Evolutionary conservation across 1,139 yeast genomes (phyloP).

Genomic region (Candida dubliniensis): DNA sequence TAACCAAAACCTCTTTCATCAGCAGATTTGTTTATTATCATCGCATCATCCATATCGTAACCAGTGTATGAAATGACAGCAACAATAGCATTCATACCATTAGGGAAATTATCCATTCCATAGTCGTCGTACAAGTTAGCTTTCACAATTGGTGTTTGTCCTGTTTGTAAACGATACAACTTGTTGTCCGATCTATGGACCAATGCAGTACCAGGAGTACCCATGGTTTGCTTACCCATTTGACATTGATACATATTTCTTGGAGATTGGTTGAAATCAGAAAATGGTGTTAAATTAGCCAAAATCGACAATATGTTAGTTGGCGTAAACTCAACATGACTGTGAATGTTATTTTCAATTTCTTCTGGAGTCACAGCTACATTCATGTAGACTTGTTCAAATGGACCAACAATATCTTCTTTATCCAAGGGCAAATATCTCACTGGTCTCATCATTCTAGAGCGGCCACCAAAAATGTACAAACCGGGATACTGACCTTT

Average conservation of each 20-base stretch:
- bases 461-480: constrained; percentile 83
- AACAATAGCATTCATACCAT: constrained; percentile 97
- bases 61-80: constrained; percentile 99
- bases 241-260: constrained; percentile 99
- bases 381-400: constrained; percentile 96
- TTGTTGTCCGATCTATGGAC: constrained; percentile 94
- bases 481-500: constrained; percentile 98
- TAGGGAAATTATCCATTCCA: constrained; percentile 98
- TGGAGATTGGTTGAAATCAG: constrained; percentile 98
- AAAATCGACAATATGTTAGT: constrained; percentile 90
- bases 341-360: constrained; percentile 75
- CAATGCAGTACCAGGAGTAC: constrained; percentile 97
- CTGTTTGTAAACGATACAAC: constrained; percentile 86
- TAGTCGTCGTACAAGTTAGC: constrained; percentile 92
- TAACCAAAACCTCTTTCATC: constrained; percentile 98
- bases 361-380: constrained; percentile 95
- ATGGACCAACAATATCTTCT: constrained; percentile 90
- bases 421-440: constrained; percentile 83
- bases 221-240: constrained; percentile 99
- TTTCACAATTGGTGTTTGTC: constrained; percentile 96
- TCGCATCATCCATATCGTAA: constrained; percentile 99
- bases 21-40: constrained; percentile 95
- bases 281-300: constrained; percentile 95
- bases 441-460: constrained; percentile 96
- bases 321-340: constrained; percentile 93